Evolutionary conservation across 2,329 filamentous ascomycete genomes (phyloP).

Genomic region (Colletotrichum salicis): DNA sequence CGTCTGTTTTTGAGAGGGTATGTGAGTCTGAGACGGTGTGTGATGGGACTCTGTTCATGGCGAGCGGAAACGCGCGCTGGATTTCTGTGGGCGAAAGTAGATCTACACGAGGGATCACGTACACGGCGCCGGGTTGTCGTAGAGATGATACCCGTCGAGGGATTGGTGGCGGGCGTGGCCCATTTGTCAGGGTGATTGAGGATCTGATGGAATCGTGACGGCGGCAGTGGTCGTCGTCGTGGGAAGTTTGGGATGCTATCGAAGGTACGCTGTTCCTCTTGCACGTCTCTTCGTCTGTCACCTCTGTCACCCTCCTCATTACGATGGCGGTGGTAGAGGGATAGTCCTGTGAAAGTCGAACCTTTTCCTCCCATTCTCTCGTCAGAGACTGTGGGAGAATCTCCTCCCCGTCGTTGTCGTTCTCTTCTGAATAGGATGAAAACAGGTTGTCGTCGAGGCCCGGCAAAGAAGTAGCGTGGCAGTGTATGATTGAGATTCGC

Average conservation of each 20-base stretch:
- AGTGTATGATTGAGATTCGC: constrained; percentile 15
- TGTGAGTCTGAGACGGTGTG: constrained; percentile 7
- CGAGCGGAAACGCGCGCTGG: not conserved
- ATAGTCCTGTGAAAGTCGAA: not conserved
- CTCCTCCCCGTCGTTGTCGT: not conserved
- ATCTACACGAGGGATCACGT: not conserved
- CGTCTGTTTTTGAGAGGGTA: not conserved
- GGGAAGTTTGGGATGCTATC: not conserved
- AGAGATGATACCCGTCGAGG: not conserved
- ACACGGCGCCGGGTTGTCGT: not conserved
- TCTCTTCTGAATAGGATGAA: not conserved
- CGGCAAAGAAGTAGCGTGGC: not conserved
- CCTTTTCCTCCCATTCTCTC: constrained; percentile 18
- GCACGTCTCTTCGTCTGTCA: not conserved
- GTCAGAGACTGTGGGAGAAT: constrained; percentile 17
- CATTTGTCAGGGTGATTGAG: constrained; percentile 2
- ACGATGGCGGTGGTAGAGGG: not conserved
- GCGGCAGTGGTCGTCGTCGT: constrained; percentile 18
- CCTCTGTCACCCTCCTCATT: not conserved
- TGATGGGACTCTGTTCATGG: not conserved
- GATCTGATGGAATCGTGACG: not conserved
- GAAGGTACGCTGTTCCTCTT: constrained; percentile 2
- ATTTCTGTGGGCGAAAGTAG: not conserved
- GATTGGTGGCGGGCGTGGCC: not conserved
- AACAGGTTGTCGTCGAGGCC: not conserved